Evolutionary conservation across 495 filamentous ascomycete genomes (phyloP).

Genomic region (Trichoderma gamsii): DNA sequence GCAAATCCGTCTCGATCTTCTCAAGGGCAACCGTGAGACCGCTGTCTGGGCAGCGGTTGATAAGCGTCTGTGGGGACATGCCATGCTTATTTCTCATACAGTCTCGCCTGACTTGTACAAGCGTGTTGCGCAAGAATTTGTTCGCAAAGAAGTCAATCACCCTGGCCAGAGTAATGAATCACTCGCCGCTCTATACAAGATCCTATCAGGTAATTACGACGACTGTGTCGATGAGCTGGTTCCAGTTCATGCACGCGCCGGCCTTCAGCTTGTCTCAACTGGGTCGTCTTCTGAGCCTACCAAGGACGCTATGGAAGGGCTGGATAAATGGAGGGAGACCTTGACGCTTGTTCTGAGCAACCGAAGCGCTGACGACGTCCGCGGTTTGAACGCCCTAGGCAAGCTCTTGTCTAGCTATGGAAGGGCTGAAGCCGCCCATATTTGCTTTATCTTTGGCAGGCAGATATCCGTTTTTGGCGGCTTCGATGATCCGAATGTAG

Average conservation of each 20-base stretch:
- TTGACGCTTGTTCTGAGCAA: constrained; percentile 80
- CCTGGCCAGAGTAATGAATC: constrained; percentile 71
- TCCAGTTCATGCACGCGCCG: constrained; percentile 85
- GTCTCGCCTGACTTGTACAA: constrained; percentile 66
- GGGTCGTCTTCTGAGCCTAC: constrained; percentile 55
- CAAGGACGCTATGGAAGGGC: constrained; percentile 71
- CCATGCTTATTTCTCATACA: constrained; percentile 84
- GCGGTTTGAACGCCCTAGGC: constrained; percentile 72
- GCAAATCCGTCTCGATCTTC: constrained; percentile 61
- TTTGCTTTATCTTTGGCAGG: constrained; percentile 64
- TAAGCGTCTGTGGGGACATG: constrained; percentile 90
- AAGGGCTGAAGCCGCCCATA: constrained; percentile 82
- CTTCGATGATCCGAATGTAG: constrained; percentile 70
- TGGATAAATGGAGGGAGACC: constrained; percentile 92
- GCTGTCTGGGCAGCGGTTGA: constrained; percentile 95
- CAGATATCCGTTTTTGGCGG: constrained; percentile 64
- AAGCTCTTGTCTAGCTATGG: constrained; percentile 81
- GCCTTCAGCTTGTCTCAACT: constrained; percentile 74
- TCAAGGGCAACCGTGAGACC: constrained; percentile 79
- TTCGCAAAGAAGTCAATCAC: constrained; percentile 82
- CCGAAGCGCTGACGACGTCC: constrained; percentile 69
- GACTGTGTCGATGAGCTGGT: constrained; percentile 95
- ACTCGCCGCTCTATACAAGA: constrained; percentile 82
- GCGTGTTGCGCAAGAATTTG: constrained; percentile 88
- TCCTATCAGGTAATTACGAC: constrained; percentile 88